Base-by-base conservation (phyloP, 805 yeast species). In the Candida anglica region DNA sequence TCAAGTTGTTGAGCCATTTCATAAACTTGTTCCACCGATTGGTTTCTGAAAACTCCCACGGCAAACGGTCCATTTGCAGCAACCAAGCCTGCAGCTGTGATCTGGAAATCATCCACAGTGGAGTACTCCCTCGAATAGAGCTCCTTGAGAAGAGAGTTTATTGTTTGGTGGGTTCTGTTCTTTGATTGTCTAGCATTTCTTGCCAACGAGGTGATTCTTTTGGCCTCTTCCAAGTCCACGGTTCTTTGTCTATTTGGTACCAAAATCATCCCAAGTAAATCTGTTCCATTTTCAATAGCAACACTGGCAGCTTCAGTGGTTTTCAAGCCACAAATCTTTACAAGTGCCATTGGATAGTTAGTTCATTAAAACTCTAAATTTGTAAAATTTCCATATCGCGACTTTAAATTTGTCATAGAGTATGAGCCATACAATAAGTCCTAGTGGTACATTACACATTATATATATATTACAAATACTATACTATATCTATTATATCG, bases 11-110 rank as follows among this genome's bases (percentile, higher is more conserved):
- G 42, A 0, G 71, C 69, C 2, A 71, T 47, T 7, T 44, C 37
- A 26, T 66, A 52, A 1, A 91, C 82, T 10, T 81, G 83, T 2
- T 73, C 79, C 3, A 82, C 48, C 0, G 81, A 48, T 56, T 89
- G 97, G 53, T 93, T 86, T 39, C 89, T 68, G 62, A 91, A 87
- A 3, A 91, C 98, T 1, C 98, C 98, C 2, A 88, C 96, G 2
- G 84, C 56, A 44, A 66, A 75, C 0, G 93, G 93, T 0, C 88
- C 86, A 24, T 61, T 57, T 29, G 56, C 62, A 25, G 14, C 59
- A 37, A 56, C 45, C 27, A 47, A 47, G 15, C 38, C 30, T 37
- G 42, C 31, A 1, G 44, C 23, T 38, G 30, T 15, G 50, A 27
- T 1, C 18, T 27, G 30, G 15, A 13, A 33, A 5, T 24, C 29